A percentile compares a stretch with the other conserved stretches of the same genome.
Conservation (phyloP, 2,329 filamentous ascomycete species). For the Ophiocordyceps camponoti-leonardi region DNA sequence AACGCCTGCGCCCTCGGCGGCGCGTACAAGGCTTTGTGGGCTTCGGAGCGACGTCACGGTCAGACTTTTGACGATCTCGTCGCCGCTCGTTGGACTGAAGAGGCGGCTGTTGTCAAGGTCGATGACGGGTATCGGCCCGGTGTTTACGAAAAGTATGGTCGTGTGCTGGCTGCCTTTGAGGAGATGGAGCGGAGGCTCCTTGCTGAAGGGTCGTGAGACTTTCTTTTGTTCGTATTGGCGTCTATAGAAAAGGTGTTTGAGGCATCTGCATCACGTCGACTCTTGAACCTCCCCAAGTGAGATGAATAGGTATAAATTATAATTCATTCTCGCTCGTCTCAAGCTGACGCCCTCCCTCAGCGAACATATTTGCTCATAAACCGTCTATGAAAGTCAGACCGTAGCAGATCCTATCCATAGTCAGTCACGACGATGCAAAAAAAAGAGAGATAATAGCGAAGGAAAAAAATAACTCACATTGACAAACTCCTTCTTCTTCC, state of each 20-base stretch:
- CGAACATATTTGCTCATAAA: constrained; percentile 66
- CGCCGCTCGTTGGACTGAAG: constrained; percentile 69
- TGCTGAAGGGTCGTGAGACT: constrained; percentile 9
- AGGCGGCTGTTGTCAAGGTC: constrained; percentile 65
- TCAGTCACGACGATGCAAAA: not conserved
- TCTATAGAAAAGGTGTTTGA: no score
- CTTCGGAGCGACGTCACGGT: constrained; percentile 46
- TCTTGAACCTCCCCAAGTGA: no score
- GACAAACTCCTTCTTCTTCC: constrained; percentile 84
- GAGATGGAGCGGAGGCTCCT: constrained; percentile 56
- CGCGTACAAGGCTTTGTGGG: constrained; percentile 95
- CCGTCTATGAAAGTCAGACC: constrained; percentile 92
- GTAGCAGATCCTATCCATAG: constrained; percentile 51
- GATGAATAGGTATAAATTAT: not conserved
- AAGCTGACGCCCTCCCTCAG: not conserved
- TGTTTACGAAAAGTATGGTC: constrained; percentile 62
- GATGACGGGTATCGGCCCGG: constrained; percentile 63
- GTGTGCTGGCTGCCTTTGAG: constrained; percentile 59
- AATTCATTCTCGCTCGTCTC: not conserved
- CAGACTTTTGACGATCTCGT: constrained; percentile 85
- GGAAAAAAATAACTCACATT: constrained; percentile 42
- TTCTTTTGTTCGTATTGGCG: no score
- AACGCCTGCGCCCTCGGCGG: constrained; percentile 90
- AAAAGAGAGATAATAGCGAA: not conserved
- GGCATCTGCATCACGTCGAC: no score